Evolutionary conservation across 1,284 basidiomycete genomes (phyloP).

Genomic region (Pisolithus thermaeus): DNA sequence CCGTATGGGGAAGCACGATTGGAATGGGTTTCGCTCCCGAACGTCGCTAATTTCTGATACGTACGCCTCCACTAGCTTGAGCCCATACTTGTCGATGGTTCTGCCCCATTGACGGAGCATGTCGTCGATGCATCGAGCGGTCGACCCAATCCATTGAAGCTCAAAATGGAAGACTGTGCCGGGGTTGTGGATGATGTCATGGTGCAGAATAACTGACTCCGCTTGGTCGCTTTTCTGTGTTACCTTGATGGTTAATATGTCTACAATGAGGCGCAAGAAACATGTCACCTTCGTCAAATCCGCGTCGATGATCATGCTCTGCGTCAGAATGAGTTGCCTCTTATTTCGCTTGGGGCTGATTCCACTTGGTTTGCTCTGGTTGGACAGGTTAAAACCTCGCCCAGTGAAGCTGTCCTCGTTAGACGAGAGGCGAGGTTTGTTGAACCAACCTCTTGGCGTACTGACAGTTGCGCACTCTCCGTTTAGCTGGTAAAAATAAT

Average conservation of each 20-base stretch:
- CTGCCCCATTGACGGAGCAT: constrained; percentile 81
- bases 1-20: constrained; percentile 78
- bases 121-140: constrained; percentile 94
- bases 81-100: constrained; percentile 84
- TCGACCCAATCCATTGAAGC: constrained; percentile 95
- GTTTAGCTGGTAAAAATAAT: constrained; percentile 81
- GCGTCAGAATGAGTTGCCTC: constrained; percentile 75
- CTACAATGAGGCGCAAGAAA: too few relatives aligned
- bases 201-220: constrained; percentile 82
- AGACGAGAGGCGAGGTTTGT: constrained; percentile 35
- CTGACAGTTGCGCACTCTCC: constrained; percentile 69
- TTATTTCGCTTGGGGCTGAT: constrained; percentile 42
- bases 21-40: constrained; percentile 77
- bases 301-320: constrained; percentile 83
- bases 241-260: too few relatives aligned
- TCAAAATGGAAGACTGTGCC: constrained; percentile 92
- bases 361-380: constrained; percentile 30
- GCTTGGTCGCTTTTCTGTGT: constrained; percentile 76
- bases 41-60: constrained; percentile 85
- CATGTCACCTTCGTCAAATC: constrained; percentile 67
- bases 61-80: constrained; percentile 90
- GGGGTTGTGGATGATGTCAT: constrained; percentile 91
- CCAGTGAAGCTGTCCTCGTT: constrained; percentile 34
- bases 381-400: constrained; percentile 35
- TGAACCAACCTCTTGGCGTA: constrained; percentile 68